Evolutionary conservation across 306 rosid species (phyloP), one percentile per base, ranked within the genome.

Genomic region (Cicer yamashitae): DNA sequence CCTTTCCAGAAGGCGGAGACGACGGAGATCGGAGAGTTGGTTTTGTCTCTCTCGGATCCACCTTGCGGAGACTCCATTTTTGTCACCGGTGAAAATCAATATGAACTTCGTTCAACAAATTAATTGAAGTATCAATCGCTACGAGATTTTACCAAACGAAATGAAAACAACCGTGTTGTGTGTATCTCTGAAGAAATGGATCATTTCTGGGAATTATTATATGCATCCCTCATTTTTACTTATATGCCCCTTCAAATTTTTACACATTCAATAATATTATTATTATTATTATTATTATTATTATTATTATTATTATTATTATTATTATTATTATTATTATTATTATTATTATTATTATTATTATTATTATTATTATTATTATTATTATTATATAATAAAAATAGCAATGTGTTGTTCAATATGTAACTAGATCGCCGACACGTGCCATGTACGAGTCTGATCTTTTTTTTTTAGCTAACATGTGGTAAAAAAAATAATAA

Each of bases 1-100:
- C 98, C 98, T 88, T 91, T 88, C 98, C 98, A 93, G 94, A 86
- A 87, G 70, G 75, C 82, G 79, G 90, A 82, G 79, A 94, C 89
- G 63, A 87, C 89, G 54, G 97, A 81, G 78, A 88, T 81, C 61
- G 98, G 94, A 83, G 97, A 91, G 91, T 40, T 51, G 56, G 70
- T 77, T 57, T 82, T 43, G 91, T 91, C 97, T 47, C 96, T 79
- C 52, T 88, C 84, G 52, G 77, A 70, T 88, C 94, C 98, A 74
- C 71, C 77, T 74, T 76, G 86, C 53, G 92, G 88, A 73, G 84
- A 71, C 77, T 91, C 98, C 98, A 91, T 91, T 67, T 48, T 7
- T 22, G 57, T 14, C 40, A 45, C 41, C 41, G 38, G 18, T 45
- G 56, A 67, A 61, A 22, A 30, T 37, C 11, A 8, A 61, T 7